A percentile compares a stretch with the other conserved stretches of the same genome.
phyloP scores from a whole-genome alignment of 2,329 filamentous ascomycete species.

The Didymella sp. region DNA sequence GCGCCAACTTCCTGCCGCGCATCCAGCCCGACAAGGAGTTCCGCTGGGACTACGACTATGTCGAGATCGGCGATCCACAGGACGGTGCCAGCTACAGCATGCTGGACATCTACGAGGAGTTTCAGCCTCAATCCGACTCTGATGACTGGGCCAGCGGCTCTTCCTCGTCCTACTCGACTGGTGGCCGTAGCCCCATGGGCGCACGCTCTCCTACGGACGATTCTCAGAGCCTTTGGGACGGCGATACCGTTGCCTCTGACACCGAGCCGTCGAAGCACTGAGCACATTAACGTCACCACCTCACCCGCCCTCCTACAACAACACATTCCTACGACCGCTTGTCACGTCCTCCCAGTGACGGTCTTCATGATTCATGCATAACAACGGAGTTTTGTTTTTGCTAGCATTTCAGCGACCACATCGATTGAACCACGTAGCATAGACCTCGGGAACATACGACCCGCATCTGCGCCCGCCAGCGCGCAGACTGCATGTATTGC shows the following conservation, averaged over 20 bases:
- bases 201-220: constrained; percentile 62
- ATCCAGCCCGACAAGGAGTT: constrained; percentile 84
- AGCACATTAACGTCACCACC: constrained; percentile 17
- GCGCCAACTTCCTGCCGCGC: constrained; percentile 80
- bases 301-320: constrained; percentile 21
- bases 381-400: constrained; percentile 45
- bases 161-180: constrained; percentile 75
- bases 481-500: constrained; percentile 17
- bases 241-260: constrained; percentile 61
- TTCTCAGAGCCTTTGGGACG: constrained; percentile 63
- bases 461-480: constrained; percentile 10
- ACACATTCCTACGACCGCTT: constrained; percentile 36
- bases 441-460: constrained; percentile 14
- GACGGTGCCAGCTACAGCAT: constrained; percentile 59
- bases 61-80: constrained; percentile 76
- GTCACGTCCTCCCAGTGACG: constrained; percentile 34
- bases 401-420: constrained; percentile 47
- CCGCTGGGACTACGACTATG: constrained; percentile 95
- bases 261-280: constrained; percentile 46
- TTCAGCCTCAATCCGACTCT: constrained; percentile 66
- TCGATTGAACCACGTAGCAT: constrained; percentile 25
- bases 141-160: constrained; percentile 93
- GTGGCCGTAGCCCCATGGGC: constrained; percentile 62
- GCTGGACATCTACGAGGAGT: constrained; percentile 63
- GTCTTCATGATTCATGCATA: constrained; percentile 49